These are phyloP conservation scores for Xylaria bambusicola DNA, from an alignment of 495 filamentous ascomycete species.

Conservation along the genomic window DNA sequence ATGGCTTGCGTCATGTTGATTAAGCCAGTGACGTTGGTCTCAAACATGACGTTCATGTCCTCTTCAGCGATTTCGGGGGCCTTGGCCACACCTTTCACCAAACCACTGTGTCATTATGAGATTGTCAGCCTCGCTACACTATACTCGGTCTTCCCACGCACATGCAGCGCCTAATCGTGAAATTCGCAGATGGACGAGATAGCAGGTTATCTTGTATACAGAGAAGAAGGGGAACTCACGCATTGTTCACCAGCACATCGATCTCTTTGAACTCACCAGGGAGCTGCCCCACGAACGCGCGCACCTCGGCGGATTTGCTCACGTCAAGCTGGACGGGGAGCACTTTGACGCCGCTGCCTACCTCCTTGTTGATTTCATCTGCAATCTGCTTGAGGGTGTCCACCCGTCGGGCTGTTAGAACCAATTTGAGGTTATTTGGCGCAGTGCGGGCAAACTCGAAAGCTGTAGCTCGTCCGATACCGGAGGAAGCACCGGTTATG, in stretches of 20 bases:
- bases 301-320: slow-evolving; percentile 74
- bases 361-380: slow-evolving; percentile 73
- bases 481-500: slow-evolving; percentile 90
- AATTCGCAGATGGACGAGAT: too few relatives aligned
- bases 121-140: too few relatives aligned
- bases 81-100: slow-evolving; percentile 85
- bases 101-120: slow-evolving; percentile 56
- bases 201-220: too few relatives aligned
- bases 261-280: slow-evolving; percentile 85
- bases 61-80: slow-evolving; percentile 79
- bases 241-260: slow-evolving; percentile 94
- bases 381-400: slow-evolving; percentile 77
- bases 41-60: slow-evolving; percentile 86
- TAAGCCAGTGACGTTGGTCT: slow-evolving; percentile 89
- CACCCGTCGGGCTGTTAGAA: slow-evolving; percentile 82
- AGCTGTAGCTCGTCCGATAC: slow-evolving; percentile 84
- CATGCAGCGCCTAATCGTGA: too few relatives aligned
- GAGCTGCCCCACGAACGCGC: slow-evolving; percentile 69
- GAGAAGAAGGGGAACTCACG: too few relatives aligned
- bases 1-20: slow-evolving; percentile 97
- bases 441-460: slow-evolving; percentile 89
- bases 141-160: too few relatives aligned
- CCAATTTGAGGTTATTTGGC: slow-evolving; percentile 74
- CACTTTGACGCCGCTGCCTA: slow-evolving; percentile 75
- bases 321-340: slow-evolving; percentile 84